These are phyloP conservation scores for Scutellaria barbata DNA, from an alignment of 257 asterid genomes.

Conservation along the genomic window DNA sequence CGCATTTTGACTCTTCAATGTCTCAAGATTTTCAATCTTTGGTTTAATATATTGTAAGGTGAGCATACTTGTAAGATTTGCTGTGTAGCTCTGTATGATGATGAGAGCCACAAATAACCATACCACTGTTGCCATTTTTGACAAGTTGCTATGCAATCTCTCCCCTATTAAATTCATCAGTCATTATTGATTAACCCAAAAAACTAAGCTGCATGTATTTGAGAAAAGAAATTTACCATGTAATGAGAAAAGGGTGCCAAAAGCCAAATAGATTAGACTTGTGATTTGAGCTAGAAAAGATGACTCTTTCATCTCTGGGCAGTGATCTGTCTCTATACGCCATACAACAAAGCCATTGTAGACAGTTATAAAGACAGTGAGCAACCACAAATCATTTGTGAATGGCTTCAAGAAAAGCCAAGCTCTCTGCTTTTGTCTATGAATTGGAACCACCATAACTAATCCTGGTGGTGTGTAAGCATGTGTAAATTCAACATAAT, in stretches of 20 bases:
- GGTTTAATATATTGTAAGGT: constrained; percentile 42
- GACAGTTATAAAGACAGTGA: constrained; percentile 31
- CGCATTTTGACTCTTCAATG: constrained; percentile 36
- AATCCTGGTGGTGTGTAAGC: constrained; percentile 49
- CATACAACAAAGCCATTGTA: constrained; percentile 52
- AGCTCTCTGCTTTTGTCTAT: constrained; percentile 23
- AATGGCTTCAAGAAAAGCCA: constrained; percentile 57
- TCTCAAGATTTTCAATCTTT: constrained; percentile 37
- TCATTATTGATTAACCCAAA: neutral
- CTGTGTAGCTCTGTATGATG: constrained; percentile 54
- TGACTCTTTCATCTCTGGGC: constrained; percentile 39
- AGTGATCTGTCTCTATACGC: constrained; percentile 44
- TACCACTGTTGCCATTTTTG: constrained; percentile 45
- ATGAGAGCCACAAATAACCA: constrained; percentile 50
- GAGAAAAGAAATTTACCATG: constrained; percentile 14
- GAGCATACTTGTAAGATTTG: constrained; percentile 51
- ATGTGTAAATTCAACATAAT: constrained; percentile 50
- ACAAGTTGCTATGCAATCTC: constrained; percentile 43
- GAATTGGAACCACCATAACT: constrained; percentile 48
- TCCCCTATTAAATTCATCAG: constrained; percentile 32
- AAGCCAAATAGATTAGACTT: constrained; percentile 44
- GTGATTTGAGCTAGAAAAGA: constrained; percentile 38
- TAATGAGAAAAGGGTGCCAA: constrained; percentile 41
- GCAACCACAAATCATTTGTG: constrained; percentile 49
- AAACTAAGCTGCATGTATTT: neutral